phyloP scores from a whole-genome alignment of 1,284 basidiomycete genomes.

The Anthracocystis walkeri region DNA sequence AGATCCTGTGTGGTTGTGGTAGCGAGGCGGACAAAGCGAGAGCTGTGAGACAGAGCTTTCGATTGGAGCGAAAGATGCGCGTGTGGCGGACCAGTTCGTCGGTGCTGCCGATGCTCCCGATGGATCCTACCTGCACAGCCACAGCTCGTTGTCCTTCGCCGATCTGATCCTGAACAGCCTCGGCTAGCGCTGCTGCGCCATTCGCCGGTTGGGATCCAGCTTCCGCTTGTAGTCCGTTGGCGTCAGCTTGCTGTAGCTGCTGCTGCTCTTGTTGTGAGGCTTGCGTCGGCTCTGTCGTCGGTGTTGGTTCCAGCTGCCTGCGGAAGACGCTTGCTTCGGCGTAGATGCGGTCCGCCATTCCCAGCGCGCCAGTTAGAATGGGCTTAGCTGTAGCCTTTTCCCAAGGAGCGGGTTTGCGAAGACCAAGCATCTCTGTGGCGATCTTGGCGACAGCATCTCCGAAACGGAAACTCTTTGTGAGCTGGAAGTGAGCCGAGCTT shows the following conservation, averaged over 20 bases:
- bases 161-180: neutral
- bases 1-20: conserved; percentile 45
- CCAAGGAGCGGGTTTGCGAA: conserved; percentile 58
- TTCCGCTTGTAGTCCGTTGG: neutral
- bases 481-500: conserved; percentile 50
- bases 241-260: neutral
- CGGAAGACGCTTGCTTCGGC: conserved; percentile 41
- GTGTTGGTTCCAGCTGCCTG: conserved; percentile 7
- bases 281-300: neutral
- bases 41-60: conserved; percentile 57
- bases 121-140: conserved; percentile 26
- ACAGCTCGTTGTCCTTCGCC: conserved; percentile 36
- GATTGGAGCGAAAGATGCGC: conserved; percentile 61
- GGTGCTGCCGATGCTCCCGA: conserved; percentile 21
- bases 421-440: conserved; percentile 53
- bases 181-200: neutral
- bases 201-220: neutral
- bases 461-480: conserved; percentile 65
- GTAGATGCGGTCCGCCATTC: conserved; percentile 40
- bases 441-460: conserved; percentile 55
- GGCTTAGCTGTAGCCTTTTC: conserved; percentile 33
- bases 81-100: conserved; percentile 46
- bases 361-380: conserved; percentile 43
- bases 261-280: conserved; percentile 13
- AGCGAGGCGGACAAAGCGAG: conserved; percentile 45